Evolutionary conservation across 192 early-diverging fungal species (phyloP), one percentile per base, ranked within the genome.

Genomic region (Rhizophagus sp.): DNA sequence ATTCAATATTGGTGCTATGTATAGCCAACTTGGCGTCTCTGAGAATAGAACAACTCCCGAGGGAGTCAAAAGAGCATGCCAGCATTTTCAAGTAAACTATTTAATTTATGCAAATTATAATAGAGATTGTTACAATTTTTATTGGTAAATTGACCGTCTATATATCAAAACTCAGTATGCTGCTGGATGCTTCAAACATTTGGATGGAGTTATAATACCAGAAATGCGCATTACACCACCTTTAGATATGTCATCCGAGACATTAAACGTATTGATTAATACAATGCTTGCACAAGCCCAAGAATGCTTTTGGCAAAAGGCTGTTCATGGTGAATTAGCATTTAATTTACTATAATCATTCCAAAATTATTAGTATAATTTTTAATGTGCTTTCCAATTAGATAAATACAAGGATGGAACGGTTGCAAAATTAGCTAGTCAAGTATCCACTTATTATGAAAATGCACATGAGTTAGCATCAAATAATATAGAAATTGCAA

Each of bases 211-310:
- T 6, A 81, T 93, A 2, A 82, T 92, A 11, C 86, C 90, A 62
- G 92, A 92, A 72, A 88, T 94, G 74, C 88, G 89, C 41, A 88
- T 90, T 61, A 83, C 88, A 63, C 89, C 92, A 6, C 88, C 93
- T 7, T 75, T 91, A 1, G 95, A 97, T 79, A 88, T 96, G 81
- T 89, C 91, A 8, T 77, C 89, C 3, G 82, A 87, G 22, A 90
- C 93, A n/a, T 86, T 98, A 10, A 84, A 87, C 13, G 90, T 92
- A 2, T 83, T 91, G 1, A 87, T 91, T 22, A 89, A 91, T 76
- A 81, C 94, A n/a, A 97, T 95, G 94, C 86, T 97, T 3, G 95
- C 95, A 12, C 97, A 97, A 81, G 97, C 97, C 33, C 96, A 97
- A 80, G 97, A 97, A 83, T 96, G 95, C 78, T 95, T 93, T 34